Conservation (phyloP, 805 yeast species). For the Cyberlindnera lachancei region DNA sequence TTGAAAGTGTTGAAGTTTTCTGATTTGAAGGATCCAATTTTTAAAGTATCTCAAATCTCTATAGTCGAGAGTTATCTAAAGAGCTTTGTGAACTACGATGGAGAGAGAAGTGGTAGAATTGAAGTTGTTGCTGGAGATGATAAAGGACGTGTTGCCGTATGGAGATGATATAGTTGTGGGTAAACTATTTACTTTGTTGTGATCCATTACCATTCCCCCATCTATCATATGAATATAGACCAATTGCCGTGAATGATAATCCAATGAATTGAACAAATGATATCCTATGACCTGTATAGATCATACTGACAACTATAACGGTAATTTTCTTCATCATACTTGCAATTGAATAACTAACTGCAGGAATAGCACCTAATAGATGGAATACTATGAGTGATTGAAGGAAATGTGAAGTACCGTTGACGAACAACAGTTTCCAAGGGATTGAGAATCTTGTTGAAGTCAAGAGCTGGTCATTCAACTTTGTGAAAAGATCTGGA, state of each 20-base stretch:
- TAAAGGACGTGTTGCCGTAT: constrained; percentile 42
- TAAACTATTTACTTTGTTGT: no score
- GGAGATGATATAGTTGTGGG: constrained; percentile 31
- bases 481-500: constrained; percentile 22
- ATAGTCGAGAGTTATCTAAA: constrained; percentile 28
- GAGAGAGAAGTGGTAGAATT: constrained; percentile 30
- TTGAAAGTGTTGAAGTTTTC: constrained; percentile 20
- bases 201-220: no score
- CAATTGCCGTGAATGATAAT: constrained; percentile 41
- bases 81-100: constrained; percentile 26
- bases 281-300: constrained; percentile 47
- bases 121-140: constrained; percentile 48
- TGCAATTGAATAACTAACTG: constrained; percentile 82
- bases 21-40: constrained; percentile 9
- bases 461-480: constrained; percentile 12
- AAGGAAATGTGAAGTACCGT: constrained; percentile 70
- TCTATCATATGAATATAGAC: constrained; percentile 56
- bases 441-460: constrained; percentile 28
- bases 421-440: constrained; percentile 46
- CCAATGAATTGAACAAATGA: constrained; percentile 42
- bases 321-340: constrained; percentile 85
- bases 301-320: constrained; percentile 69
- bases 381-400: constrained; percentile 81
- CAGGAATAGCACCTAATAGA: constrained; percentile 71
- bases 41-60: constrained; percentile 19